These are phyloP conservation scores for Dorcoceras hygrometricum DNA, from an alignment of 257 asterid genomes.

Conservation along the genomic window DNA sequence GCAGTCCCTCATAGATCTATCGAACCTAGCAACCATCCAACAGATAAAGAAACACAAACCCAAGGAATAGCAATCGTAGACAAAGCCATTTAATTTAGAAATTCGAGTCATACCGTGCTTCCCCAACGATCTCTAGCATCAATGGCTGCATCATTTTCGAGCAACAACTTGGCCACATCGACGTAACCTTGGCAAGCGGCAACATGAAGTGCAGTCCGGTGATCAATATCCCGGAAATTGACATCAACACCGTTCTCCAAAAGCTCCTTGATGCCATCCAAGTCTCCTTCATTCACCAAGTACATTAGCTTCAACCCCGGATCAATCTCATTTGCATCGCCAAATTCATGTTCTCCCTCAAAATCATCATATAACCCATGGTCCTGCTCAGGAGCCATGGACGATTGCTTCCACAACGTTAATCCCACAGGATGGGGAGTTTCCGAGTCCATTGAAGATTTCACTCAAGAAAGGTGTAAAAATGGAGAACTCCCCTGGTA, in stretches of 20 bases:
- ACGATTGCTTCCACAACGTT: neutral
- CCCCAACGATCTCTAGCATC: slow-evolving; percentile 79
- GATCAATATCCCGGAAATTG: slow-evolving; percentile 68
- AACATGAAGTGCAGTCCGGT: slow-evolving; percentile 76
- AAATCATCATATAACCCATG: neutral
- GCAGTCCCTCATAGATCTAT: neutral
- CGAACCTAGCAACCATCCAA: neutral
- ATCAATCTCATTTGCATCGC: neutral
- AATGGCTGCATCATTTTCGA: slow-evolving; percentile 53
- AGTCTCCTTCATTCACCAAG: slow-evolving; percentile 68
- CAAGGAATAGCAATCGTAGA: neutral
- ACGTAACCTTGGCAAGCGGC: slow-evolving; percentile 77
- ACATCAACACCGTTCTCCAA: slow-evolving; percentile 53
- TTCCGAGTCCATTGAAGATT: neutral
- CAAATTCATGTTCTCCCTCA: neutral
- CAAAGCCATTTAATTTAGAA: neutral
- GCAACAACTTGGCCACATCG: slow-evolving; percentile 57
- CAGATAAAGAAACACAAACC: neutral
- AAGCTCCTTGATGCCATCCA: slow-evolving; percentile 73
- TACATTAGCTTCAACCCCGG: slow-evolving; percentile 45
- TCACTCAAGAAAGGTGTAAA: neutral
- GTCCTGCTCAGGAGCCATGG: neutral
- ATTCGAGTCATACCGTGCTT: slow-evolving; percentile 61
- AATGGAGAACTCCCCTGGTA: neutral
- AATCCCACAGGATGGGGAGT: neutral